These are phyloP conservation scores for Effrenium voratum DNA, from an alignment of 73 alveolate genomes.

Conservation along the genomic window DNA sequence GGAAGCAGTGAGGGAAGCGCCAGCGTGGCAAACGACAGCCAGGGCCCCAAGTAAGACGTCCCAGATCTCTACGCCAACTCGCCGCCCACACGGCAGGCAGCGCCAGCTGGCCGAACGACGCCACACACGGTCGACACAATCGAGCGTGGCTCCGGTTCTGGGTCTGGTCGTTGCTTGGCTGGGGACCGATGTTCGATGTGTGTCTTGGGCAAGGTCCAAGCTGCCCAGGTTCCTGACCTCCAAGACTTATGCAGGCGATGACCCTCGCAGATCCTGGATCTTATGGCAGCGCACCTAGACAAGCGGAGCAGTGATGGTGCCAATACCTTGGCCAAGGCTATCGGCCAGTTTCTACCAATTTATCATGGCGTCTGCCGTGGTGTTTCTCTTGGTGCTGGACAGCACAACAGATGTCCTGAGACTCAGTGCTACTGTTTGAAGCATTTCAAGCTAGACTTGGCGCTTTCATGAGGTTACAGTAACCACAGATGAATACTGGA, in stretches of 20 bases:
- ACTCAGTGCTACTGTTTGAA: not conserved
- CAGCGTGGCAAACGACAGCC: too few species aligned
- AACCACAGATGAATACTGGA: slow-evolving; percentile 54
- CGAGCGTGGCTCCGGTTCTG: slow-evolving; percentile 78
- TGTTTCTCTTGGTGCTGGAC: slow-evolving; percentile 56
- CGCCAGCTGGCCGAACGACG: slow-evolving; percentile 71
- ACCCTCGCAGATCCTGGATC: slow-evolving; percentile 7
- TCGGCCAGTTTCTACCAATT: slow-evolving; percentile 34
- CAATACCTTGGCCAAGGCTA: slow-evolving; percentile 6
- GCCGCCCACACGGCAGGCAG: too few species aligned
- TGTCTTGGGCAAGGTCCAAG: not conserved
- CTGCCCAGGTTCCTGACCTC: slow-evolving; percentile 37
- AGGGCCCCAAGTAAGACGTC: too few species aligned
- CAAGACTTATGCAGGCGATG: slow-evolving; percentile 22
- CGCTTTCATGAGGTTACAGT: slow-evolving; percentile 24
- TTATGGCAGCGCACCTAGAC: not conserved
- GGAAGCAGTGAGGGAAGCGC: too few species aligned
- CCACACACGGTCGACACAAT: slow-evolving; percentile 32
- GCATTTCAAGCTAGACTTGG: not conserved
- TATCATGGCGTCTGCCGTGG: slow-evolving; percentile 60
- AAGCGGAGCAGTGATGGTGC: not conserved
- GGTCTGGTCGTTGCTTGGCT: slow-evolving; percentile 64
- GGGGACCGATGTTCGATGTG: not conserved
- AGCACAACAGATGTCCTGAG: slow-evolving; percentile 8
- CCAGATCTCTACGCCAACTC: too few species aligned